Percentiles rank a stretch among this genome's conserved stretches.
Conservation (phyloP, 163 green algal species). For the Chlorella variabilis region DNA sequence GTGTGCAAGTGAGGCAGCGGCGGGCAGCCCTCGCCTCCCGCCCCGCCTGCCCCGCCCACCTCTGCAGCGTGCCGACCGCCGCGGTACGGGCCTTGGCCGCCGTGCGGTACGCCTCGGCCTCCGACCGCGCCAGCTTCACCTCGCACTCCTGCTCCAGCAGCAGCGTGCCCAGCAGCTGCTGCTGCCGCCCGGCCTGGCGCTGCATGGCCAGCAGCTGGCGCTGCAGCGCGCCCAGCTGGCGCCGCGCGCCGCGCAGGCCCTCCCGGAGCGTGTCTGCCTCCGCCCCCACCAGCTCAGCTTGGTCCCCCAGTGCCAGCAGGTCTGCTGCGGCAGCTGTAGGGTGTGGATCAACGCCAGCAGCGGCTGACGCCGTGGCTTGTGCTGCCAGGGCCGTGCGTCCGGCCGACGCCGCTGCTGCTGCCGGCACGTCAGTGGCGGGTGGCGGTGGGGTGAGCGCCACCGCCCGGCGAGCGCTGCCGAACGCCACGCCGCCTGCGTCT, state of each 20-base stretch:
- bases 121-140: slow-evolving; percentile 28
- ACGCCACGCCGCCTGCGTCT: not conserved
- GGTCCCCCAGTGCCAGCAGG: slow-evolving; percentile 20
- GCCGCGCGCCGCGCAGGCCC: slow-evolving; percentile 16
- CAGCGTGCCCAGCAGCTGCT: slow-evolving; percentile 17
- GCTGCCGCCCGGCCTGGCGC: slow-evolving; percentile 29
- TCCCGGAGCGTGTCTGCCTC: slow-evolving; percentile 27
- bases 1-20: not conserved
- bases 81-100: slow-evolving; percentile 22
- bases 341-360: not conserved
- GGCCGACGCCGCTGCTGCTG: not conserved
- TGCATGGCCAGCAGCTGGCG: slow-evolving; percentile 35
- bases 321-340: not conserved
- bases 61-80: slow-evolving; percentile 30
- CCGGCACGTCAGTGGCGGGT: not conserved
- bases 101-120: slow-evolving; percentile 33
- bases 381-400: no score
- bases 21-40: not conserved
- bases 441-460: not conserved
- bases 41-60: not conserved
- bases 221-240: slow-evolving; percentile 34
- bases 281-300: slow-evolving; percentile 23
- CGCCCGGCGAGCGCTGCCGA: not conserved
- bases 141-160: slow-evolving; percentile 41
- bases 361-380: not conserved